These are phyloP conservation scores for Chlorella variabilis DNA, from an alignment of 163 green algal genomes.

Conservation along the genomic window DNA sequence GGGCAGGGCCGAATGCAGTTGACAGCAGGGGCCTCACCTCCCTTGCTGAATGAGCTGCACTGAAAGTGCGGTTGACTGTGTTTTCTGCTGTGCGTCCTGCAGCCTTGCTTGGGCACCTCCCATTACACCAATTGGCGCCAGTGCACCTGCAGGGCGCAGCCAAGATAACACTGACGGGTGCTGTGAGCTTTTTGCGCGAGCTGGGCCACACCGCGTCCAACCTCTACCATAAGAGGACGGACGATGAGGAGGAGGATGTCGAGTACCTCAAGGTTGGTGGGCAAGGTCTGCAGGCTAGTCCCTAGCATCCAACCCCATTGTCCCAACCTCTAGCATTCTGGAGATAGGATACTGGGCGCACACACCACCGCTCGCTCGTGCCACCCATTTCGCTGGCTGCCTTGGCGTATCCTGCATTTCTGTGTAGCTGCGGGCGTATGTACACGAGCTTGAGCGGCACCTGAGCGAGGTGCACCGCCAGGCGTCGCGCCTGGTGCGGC, in stretches of 20 bases:
- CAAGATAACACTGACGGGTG: slow-evolving; percentile 59
- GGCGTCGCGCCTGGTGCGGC: slow-evolving; percentile 73
- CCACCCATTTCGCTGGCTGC: neutral
- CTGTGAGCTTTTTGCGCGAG: slow-evolving; percentile 69
- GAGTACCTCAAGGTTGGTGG: slow-evolving; percentile 61
- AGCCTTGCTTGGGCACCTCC: too few species aligned
- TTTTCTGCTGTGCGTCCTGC: neutral
- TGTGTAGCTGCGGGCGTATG: slow-evolving; percentile 85
- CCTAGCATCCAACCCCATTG: too few species aligned
- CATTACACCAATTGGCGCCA: too few species aligned
- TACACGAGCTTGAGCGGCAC: slow-evolving; percentile 83
- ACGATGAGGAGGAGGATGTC: slow-evolving; percentile 81
- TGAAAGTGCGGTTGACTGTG: neutral
- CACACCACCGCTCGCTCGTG: neutral
- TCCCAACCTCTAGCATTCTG: too few species aligned
- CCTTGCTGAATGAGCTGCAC: too few species aligned
- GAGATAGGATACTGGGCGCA: too few species aligned
- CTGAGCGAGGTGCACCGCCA: slow-evolving; percentile 86
- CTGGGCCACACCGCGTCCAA: slow-evolving; percentile 57
- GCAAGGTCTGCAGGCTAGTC: too few species aligned
- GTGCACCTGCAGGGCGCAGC: slow-evolving; percentile 43
- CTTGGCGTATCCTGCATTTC: too few species aligned
- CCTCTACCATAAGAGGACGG: slow-evolving; percentile 58
- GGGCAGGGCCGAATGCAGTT: neutral
- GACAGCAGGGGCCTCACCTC: neutral